phyloP scores from a whole-genome alignment of 176 grass and related monocot species.

The Lolium multiflorum region DNA sequence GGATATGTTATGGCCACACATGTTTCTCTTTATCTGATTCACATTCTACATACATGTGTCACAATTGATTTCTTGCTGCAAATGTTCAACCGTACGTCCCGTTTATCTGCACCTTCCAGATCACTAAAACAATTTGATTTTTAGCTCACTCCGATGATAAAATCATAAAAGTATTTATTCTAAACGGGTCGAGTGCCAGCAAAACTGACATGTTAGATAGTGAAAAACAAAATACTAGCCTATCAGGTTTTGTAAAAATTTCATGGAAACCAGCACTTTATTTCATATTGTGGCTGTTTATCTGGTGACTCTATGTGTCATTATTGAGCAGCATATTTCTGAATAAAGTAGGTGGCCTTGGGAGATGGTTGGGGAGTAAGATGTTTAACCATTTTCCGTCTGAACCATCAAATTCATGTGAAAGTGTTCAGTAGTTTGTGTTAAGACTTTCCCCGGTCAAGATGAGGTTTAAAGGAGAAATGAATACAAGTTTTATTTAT shows the following conservation, averaged over 20 bases:
- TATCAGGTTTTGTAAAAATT: slow-evolving; percentile 15
- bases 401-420: background rate
- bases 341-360: slow-evolving; percentile 64
- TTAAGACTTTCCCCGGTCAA: background rate
- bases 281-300: slow-evolving; percentile 67
- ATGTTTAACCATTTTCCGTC: background rate
- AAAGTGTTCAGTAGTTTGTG: slow-evolving; percentile 26
- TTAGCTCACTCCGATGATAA: slow-evolving; percentile 57
- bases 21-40: slow-evolving; percentile 82
- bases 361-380: slow-evolving; percentile 93
- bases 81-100: background rate
- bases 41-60: slow-evolving; percentile 70
- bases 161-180: slow-evolving; percentile 66
- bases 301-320: slow-evolving; percentile 74
- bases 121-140: slow-evolving; percentile 27
- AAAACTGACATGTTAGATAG: slow-evolving; percentile 29
- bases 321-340: slow-evolving; percentile 70
- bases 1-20: slow-evolving; percentile 92
- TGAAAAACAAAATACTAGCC: slow-evolving; percentile 39
- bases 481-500: background rate
- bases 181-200: slow-evolving; percentile 44
- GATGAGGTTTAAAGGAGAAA: slow-evolving; percentile 21
- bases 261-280: slow-evolving; percentile 19
- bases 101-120: slow-evolving; percentile 27
- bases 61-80: slow-evolving; percentile 41